A percentile compares a stretch with the other conserved stretches of the same genome.
Conservation (phyloP, 495 filamentous ascomycete species). For the Daldinia bambusicola region DNA sequence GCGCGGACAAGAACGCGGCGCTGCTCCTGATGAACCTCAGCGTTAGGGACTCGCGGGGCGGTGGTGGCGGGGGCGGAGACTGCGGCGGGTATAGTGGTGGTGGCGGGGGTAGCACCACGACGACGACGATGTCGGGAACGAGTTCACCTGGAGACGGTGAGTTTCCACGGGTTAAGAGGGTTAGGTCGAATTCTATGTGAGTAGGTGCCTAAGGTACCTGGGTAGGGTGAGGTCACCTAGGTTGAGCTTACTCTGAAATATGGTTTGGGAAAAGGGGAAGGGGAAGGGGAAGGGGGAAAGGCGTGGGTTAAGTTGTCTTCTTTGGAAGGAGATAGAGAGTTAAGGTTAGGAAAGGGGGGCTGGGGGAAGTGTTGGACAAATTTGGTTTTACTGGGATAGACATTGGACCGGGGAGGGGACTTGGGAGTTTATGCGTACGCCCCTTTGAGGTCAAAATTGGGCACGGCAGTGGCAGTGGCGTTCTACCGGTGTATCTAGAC, state of each 20-base stretch:
- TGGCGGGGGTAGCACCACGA: conserved; percentile 9
- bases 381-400: conserved; percentile 1
- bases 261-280: not conserved
- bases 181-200: conserved; percentile 53
- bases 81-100: conserved; percentile 6
- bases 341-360: not conserved
- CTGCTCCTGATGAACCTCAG: conserved; percentile 66
- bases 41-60: conserved; percentile 53
- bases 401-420: not conserved
- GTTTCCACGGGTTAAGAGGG: conserved; percentile 48
- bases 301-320: too few species aligned
- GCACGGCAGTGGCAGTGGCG: not conserved
- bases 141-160: conserved; percentile 17
- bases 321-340: too few species aligned
- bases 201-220: too few species aligned
- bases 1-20: conserved; percentile 65
- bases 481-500: conserved; percentile 3
- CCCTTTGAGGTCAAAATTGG: not conserved
- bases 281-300: not conserved
- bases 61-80: not conserved
- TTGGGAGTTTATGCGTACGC: not conserved
- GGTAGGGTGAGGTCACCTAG: too few species aligned
- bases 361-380: not conserved
- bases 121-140: conserved; percentile 14
- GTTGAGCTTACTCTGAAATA: too few species aligned